Conservation (phyloP, 2,329 filamentous ascomycete species). For the Hypoxylon sp. region DNA sequence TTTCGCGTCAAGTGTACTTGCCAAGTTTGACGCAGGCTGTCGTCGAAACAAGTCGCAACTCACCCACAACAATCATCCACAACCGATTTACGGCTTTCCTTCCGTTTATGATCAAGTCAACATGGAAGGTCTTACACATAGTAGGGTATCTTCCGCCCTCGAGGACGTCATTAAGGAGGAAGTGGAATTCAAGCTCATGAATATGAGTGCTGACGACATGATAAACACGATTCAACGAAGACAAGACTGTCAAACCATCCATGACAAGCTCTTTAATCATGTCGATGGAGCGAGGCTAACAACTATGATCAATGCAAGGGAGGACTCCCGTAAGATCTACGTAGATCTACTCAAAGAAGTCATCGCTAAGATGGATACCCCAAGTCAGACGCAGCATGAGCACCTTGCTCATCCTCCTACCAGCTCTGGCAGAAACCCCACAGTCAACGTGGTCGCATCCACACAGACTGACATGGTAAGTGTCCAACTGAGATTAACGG, state of each 20-base stretch:
- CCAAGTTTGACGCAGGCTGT: background rate
- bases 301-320: conserved; percentile 9
- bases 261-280: conserved; percentile 6
- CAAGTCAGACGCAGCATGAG: background rate
- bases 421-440: background rate
- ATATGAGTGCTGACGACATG: conserved; percentile 8
- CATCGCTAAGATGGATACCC: background rate
- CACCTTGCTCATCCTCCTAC: background rate
- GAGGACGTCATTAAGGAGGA: conserved; percentile 9
- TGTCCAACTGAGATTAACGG: background rate
- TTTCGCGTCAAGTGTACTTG: background rate
- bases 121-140: background rate
- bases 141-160: background rate
- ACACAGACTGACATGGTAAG: background rate
- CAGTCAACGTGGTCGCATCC: background rate
- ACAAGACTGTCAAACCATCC: conserved; percentile 11
- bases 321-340: conserved; percentile 7
- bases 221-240: conserved; percentile 16
- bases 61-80: background rate
- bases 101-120: background rate
- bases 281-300: conserved; percentile 13
- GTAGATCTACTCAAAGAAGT: conserved; percentile 13
- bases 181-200: conserved; percentile 8
- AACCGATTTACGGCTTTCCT: background rate
- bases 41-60: background rate